Evolutionary conservation across 768 basidiomycete genomes (phyloP).

Genomic region (Rhizopogon roseolus): DNA sequence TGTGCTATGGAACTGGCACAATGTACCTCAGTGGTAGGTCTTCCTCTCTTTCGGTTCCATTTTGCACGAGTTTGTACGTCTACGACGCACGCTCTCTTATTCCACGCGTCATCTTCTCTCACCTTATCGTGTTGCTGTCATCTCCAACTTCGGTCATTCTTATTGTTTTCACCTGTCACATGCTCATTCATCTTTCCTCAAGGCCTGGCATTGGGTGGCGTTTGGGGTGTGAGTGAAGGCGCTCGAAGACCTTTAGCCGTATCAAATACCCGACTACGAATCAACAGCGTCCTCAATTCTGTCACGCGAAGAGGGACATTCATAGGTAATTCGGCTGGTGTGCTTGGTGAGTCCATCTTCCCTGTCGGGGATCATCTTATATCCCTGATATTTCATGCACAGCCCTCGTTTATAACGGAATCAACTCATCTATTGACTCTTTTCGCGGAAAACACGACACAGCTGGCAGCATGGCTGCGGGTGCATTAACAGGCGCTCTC

Average conservation of each 20-base stretch:
- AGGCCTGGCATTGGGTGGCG: slow-evolving; percentile 94
- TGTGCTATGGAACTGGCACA: slow-evolving; percentile 98
- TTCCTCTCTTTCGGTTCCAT: slow-evolving; percentile 55
- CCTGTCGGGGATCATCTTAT: slow-evolving; percentile 29
- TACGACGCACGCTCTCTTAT: slow-evolving; percentile 45
- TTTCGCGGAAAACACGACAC: slow-evolving; percentile 90
- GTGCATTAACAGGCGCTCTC: slow-evolving; percentile 82
- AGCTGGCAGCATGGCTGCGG: slow-evolving; percentile 88
- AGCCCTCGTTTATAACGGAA: slow-evolving; percentile 95
- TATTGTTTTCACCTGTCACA: slow-evolving; percentile 84
- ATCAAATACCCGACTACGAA: slow-evolving; percentile 80
- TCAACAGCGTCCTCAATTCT: slow-evolving; percentile 96
- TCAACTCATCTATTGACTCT: slow-evolving; percentile 91
- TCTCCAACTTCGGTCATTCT: slow-evolving; percentile 56
- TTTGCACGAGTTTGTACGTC: slow-evolving; percentile 43
- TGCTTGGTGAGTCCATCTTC: slow-evolving; percentile 71
- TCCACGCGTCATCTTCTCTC: slow-evolving; percentile 45
- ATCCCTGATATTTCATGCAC: slow-evolving; percentile 31
- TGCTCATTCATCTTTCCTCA: slow-evolving; percentile 55
- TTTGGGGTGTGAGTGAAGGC: slow-evolving; percentile 96
- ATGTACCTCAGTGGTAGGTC: slow-evolving; percentile 95
- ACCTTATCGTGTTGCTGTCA: slow-evolving; percentile 62
- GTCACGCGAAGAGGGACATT: slow-evolving; percentile 96
- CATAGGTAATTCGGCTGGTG: slow-evolving; percentile 97
- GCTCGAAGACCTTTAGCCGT: slow-evolving; percentile 82